Base-by-base conservation (phyloP, 306 rosid species). In the Corylus heterophylla region DNA sequence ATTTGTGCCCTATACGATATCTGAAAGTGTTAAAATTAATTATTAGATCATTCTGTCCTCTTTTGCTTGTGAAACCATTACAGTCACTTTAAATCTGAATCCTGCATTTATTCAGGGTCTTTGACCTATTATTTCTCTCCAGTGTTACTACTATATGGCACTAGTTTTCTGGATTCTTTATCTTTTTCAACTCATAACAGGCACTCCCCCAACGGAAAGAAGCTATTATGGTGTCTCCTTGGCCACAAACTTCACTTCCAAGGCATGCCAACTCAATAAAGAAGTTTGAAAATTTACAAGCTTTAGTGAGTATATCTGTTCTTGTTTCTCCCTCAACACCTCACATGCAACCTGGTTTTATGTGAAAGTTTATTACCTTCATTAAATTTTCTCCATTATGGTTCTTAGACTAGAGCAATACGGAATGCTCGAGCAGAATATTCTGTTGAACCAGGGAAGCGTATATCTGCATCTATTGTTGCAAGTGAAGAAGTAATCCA, bases 401-500 rank as follows among this genome's bases (percentile, higher is more conserved):
- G 27, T 77, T 74, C 49, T 55, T 83, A 94, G 98, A 92, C 89
- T 73, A 92, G 88, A 86, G 91, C 97, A 11, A 80, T 94, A 75
- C 84, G 98, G 82, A 94, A 94, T 92, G 94, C 92, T 75, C 89
- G 97, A 78, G 97, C 98, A 78, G 98, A 94, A 89, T 92, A 94
- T 85, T 91, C 97, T 73, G 98, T 94, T 87, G 98, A 91, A 87
- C 97, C 97, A 51, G 98, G 85, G 25, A 94, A 89, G 85, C 89
- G 93, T 61, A 91, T 94, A 85, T 94, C 98, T 56, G 97, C 93
- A 63, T 90, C 91, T 17, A 78, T 92, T 59, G 92, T 92, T 82
- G 98, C 98, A 69, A 92, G 88, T 82, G 86, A 87, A 73, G 98
- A 90, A 80, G 97, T 94, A 58, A 86, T 84, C 79, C 89, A 85